phyloP scores from a whole-genome alignment of 2,329 filamentous ascomycete genomes.

The Paecilomyces dactylethromorphus region DNA sequence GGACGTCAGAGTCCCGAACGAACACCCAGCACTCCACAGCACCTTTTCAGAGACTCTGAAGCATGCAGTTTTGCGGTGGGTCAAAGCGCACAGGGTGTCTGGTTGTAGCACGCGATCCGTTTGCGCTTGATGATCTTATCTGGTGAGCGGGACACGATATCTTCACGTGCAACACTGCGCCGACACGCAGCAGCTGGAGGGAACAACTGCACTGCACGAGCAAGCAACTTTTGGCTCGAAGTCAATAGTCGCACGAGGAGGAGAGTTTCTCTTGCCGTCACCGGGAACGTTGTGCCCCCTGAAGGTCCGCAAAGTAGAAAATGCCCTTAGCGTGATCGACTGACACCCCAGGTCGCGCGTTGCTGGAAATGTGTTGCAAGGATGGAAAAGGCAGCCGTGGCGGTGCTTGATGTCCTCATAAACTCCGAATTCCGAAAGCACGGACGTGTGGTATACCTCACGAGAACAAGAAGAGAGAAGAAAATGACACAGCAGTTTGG shows the following conservation, averaged over 20 bases:
- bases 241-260: background rate
- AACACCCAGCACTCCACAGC: background rate
- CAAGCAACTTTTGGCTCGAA: background rate
- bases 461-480: background rate
- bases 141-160: background rate
- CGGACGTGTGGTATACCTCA: background rate
- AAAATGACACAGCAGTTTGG: background rate
- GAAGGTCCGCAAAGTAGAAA: slow-evolving; percentile 2
- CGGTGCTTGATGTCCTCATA: background rate
- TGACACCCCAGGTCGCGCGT: background rate
- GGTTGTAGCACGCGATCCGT: background rate
- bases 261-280: background rate
- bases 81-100: background rate
- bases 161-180: background rate
- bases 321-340: slow-evolving; percentile 2
- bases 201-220: background rate
- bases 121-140: background rate
- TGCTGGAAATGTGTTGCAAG: background rate
- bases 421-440: background rate
- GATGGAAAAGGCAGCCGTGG: background rate
- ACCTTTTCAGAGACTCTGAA: background rate
- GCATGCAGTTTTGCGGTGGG: background rate
- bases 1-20: background rate
- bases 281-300: slow-evolving; percentile 9
- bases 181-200: background rate